Evolutionary conservation across 2,329 filamentous ascomycete genomes (phyloP), one percentile per base, ranked within the genome.

Genomic region (Claviceps pazoutovae): DNA sequence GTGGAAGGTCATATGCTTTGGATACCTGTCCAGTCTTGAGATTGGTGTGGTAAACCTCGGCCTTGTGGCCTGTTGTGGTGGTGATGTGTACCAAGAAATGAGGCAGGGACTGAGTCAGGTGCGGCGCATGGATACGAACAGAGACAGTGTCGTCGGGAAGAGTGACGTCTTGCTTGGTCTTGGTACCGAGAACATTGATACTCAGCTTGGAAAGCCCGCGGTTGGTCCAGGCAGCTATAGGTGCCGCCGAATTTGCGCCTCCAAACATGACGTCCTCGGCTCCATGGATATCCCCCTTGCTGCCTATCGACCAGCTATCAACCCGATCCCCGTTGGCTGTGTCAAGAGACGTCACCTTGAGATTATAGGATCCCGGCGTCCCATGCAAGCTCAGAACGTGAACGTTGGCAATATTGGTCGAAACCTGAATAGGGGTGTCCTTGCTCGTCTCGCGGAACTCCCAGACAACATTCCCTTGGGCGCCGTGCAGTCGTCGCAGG

Each of bases 71-170:
- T 2, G 72, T 72, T 38, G 73, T 73, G 0, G 87, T 87, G 59
- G 83, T 76, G 59, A 81, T 88, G 59, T 95, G 86, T 5, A 95
- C 85, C 36, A 96, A 71, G 70, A 96, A 94, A 69, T 95, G 88
- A 39, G 88, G 75, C 46, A 82, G 74, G 4, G 86, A 84, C 61
- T 86, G 84, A 34, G 80, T 69, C 51, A 84, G 74, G 57, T 82
- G 81, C 16, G 88, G 84, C 1, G 86, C 86, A 62, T 94, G 87
- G 21, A 95, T 73, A 51, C 82, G 74, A 49, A 86, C 72, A 3
- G 67, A 65, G 16, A 71, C 64, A 4, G 76, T 72, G 17, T 71
- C 72, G 5, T 69, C 61, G 19, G 71, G 64, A 26, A 82, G 67
- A 17, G 72, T 60, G 53, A 83, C 73, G 51, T 76, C 76, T 57